Evolutionary conservation across 2,329 filamentous ascomycete genomes (phyloP), one percentile per base, ranked within the genome.

Genomic region (Colletotrichum sojae): DNA sequence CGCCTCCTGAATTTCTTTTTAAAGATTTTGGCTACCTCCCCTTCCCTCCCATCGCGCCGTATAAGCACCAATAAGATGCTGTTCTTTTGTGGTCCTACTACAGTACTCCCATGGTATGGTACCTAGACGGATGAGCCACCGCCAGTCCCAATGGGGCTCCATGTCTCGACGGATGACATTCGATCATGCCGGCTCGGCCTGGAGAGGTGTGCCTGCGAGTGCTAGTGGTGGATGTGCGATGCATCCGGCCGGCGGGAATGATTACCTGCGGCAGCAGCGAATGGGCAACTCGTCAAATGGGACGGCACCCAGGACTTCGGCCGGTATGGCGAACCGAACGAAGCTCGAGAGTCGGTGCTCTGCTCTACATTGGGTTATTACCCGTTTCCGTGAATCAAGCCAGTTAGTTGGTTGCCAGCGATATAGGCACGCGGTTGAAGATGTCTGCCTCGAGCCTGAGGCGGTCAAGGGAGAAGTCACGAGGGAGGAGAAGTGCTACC

Each of bases 1-100:
- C 66, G 67, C 71, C 68, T 71, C 69, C 58, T 43, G 40, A 20
- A 39, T 57, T 69, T 71, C 60, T 71, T 73, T 71, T 68, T 71
- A 71, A 67, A 69, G 65, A 71, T 69, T 69, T 62, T 65, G 67
- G 62, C 66, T 68, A 66, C 31, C 31, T 36, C 31, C 31, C 31
- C 31, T 36, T 36, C 31, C 10, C 31, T 36, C 31, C 31, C 31
- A 8, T 10, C 20, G 15, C 31, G 10, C 18, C 71, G 71, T 72
- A 72, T 57, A 51, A 15, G 5, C n/a, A 25, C 71, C 71, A 72
- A 72, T 72, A 54, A 67, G 6, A 13, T 22, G 27, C 20, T 16
- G 36, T 56, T 16, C 6, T 25, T 25, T 39, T 49, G 48, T 40
- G 69, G 69, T 10, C 31, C 27, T 31, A 31, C 27, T 31, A 31